These are phyloP conservation scores for Picea glauca DNA, from an alignment of 75 land plant species.

Conservation along the genomic window DNA sequence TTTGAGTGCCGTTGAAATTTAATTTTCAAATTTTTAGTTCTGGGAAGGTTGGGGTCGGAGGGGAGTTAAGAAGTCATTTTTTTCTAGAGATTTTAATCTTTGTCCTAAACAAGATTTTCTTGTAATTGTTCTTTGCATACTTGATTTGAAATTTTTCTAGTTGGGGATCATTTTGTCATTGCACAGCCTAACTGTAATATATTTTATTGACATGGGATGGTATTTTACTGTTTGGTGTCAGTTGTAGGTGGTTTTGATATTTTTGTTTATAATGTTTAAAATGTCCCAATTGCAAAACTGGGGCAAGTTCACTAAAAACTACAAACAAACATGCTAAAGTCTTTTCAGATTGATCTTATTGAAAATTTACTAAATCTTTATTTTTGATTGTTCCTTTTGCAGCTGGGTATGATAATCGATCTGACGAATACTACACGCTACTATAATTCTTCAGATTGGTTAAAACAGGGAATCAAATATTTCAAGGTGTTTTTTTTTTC, in stretches of 20 bases:
- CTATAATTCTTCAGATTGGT: slow-evolving; percentile 63
- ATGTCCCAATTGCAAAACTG: neutral
- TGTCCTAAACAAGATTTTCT: neutral
- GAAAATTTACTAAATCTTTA: neutral
- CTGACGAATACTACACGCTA: slow-evolving; percentile 88
- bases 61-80: too few species aligned
- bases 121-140: neutral
- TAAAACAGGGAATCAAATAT: slow-evolving; percentile 70
- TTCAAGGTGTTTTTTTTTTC: slow-evolving; percentile 52
- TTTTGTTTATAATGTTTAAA: neutral
- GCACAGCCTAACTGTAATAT: neutral
- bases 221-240: neutral
- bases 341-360: neutral
- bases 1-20: too few species aligned
- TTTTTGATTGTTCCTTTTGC: slow-evolving; percentile 14
- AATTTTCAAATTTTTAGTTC: too few species aligned
- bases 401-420: slow-evolving; percentile 94
- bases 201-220: neutral
- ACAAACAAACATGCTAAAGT: neutral
- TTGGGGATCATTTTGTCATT: neutral
- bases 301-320: neutral
- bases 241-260: neutral
- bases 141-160: neutral
- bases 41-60: too few species aligned
- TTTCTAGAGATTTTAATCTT: too few species aligned